Conservation (phyloP, 2,329 filamentous ascomycete genomes). For the Pseudodiploospora longispora region DNA sequence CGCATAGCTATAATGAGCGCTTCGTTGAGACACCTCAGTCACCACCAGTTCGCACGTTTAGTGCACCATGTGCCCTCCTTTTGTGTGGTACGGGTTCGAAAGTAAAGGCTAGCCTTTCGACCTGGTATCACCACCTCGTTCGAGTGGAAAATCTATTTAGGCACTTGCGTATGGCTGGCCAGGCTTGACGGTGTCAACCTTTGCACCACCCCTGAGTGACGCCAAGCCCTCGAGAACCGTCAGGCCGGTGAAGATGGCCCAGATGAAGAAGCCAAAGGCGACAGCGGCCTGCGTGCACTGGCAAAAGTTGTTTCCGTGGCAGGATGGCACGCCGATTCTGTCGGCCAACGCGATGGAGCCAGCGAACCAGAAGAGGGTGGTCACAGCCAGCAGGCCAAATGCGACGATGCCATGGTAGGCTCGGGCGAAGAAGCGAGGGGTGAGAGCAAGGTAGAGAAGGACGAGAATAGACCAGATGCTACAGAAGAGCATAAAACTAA, state of each 20-base stretch:
- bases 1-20: too few relatives aligned
- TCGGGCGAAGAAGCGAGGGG: slow-evolving; percentile 53
- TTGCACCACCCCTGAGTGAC: slow-evolving; percentile 26
- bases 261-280: slow-evolving; percentile 60
- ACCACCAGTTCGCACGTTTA: too few relatives aligned
- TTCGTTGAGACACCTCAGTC: too few relatives aligned
- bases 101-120: neutral
- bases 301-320: slow-evolving; percentile 49
- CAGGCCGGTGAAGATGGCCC: slow-evolving; percentile 41
- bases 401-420: slow-evolving; percentile 58
- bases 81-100: neutral
- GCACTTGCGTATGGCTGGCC: slow-evolving; percentile 1
- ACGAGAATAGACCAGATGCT: slow-evolving; percentile 68
- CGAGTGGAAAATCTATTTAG: neutral
- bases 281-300: slow-evolving; percentile 53
- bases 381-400: slow-evolving; percentile 60
- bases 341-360: slow-evolving; percentile 73
- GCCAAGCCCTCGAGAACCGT: slow-evolving; percentile 39
- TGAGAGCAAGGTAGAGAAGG: slow-evolving; percentile 60
- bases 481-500: slow-evolving; percentile 76
- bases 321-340: slow-evolving; percentile 45
- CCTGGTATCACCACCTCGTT: too few relatives aligned
- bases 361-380: slow-evolving; percentile 84
- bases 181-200: slow-evolving; percentile 17
- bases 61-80: too few relatives aligned